phyloP scores from a whole-genome alignment of 192 early-diverging fungal species.

The Linnemannia exigua region DNA sequence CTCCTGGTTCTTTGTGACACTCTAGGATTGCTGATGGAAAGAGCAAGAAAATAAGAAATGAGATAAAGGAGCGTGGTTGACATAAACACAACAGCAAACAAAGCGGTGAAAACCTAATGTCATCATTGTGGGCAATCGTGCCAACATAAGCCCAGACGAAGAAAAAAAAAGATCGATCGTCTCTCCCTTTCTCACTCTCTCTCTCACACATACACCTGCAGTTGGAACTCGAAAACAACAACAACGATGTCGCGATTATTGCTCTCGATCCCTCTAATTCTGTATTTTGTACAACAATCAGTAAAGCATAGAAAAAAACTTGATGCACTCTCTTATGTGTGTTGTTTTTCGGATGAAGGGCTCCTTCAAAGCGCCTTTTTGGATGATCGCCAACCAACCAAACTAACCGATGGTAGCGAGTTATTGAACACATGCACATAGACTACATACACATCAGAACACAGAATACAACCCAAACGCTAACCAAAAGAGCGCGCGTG shows the following conservation, averaged over 20 bases:
- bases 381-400: background rate
- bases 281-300: background rate
- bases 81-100: background rate
- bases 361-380: background rate
- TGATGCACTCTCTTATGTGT: background rate
- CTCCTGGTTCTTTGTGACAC: background rate
- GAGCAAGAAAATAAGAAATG: no score
- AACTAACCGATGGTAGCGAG: background rate
- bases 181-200: background rate
- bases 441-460: background rate
- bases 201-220: no score
- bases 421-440: background rate
- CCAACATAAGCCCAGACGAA: background rate
- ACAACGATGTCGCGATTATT: slow-evolving; percentile 16
- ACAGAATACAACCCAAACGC: background rate
- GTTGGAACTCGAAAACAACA: no score
- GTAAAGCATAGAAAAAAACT: background rate
- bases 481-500: background rate
- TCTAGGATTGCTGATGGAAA: background rate
- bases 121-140: background rate
- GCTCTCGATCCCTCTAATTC: slow-evolving; percentile 15
- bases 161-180: background rate
- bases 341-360: background rate
- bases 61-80: background rate
- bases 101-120: background rate